phyloP scores from a whole-genome alignment of 1,284 basidiomycete species.

The Heterobasidion occidentale region DNA sequence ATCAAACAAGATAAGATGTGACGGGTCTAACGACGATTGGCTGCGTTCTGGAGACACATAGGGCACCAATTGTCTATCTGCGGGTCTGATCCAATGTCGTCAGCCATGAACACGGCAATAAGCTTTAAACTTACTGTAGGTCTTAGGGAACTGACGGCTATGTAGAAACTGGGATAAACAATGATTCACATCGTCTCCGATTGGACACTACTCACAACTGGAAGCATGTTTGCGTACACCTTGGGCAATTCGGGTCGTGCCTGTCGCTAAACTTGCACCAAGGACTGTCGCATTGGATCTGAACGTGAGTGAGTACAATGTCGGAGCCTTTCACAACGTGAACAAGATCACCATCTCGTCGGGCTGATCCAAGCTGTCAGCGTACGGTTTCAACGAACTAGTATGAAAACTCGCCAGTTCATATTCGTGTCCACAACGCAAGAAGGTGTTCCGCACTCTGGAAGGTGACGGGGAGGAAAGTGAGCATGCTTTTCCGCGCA shows the following conservation, averaged over 20 bases:
- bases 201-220: conserved; percentile 50
- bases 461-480: conserved; percentile 7
- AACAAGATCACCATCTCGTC: conserved; percentile 21
- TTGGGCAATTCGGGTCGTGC: conserved; percentile 52
- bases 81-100: conserved; percentile 9
- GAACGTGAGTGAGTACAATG: conserved; percentile 13
- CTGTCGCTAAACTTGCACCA: conserved; percentile 63
- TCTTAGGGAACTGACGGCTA: conserved; percentile 65
- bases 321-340: too few species aligned
- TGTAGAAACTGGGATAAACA: conserved; percentile 12
- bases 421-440: conserved; percentile 46
- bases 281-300: conserved; percentile 52
- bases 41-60: conserved; percentile 17
- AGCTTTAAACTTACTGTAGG: conserved; percentile 34
- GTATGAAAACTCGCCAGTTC: conserved; percentile 37
- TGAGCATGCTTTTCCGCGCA: not conserved
- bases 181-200: conserved; percentile 2
- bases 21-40: not conserved
- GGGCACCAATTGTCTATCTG: conserved; percentile 35
- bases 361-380: conserved; percentile 28
- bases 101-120: conserved; percentile 4
- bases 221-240: conserved; percentile 62
- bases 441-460: conserved; percentile 51
- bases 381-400: conserved; percentile 4
- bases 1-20: not conserved